Conservation (phyloP, 306 rosid genomes). For the Biancaea sappan region DNA sequence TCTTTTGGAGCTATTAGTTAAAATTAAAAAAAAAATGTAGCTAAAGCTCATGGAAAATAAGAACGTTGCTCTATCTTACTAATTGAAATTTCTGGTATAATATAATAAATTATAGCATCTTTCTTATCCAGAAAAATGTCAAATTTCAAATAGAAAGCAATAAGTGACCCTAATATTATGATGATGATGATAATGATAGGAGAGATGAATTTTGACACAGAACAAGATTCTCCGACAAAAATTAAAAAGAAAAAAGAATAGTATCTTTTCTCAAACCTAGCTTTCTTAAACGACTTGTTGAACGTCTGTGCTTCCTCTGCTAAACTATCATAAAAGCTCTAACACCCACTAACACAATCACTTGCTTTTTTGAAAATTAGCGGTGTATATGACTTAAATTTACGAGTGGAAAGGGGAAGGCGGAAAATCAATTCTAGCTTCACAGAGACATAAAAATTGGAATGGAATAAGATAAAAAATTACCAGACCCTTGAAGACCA, state of each 20-base stretch:
- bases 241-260: not conserved
- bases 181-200: not conserved
- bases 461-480: not conserved
- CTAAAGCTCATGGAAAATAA: not conserved
- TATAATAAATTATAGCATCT: not conserved
- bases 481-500: constrained; percentile 89
- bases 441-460: not conserved
- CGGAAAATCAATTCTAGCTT: constrained; percentile 1
- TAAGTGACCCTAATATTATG: not conserved
- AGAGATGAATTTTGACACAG: not conserved
- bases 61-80: not conserved
- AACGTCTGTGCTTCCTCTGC: not conserved
- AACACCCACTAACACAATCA: no score
- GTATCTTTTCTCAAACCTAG: not conserved
- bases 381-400: not conserved
- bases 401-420: not conserved
- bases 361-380: not conserved
- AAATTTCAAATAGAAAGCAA: not conserved
- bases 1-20: not conserved
- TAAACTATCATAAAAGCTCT: no score
- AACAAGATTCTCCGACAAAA: not conserved
- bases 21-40: not conserved
- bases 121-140: not conserved
- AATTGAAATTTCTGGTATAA: not conserved
- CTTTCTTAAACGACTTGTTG: not conserved